phyloP scores from a whole-genome alignment of 805 yeast species.

The Zygotorulaspora sp. region DNA sequence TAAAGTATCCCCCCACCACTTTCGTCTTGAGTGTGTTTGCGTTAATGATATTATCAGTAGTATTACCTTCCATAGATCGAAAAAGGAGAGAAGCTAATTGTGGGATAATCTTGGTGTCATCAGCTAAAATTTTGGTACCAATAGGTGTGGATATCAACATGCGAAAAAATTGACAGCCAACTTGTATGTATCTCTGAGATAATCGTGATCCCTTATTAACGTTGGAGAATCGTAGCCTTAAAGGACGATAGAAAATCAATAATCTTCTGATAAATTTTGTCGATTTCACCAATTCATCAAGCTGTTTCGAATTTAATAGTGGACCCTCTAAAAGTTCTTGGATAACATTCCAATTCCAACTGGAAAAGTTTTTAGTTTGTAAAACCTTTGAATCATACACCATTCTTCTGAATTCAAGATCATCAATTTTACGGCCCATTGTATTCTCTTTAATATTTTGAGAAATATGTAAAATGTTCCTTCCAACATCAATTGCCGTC shows the following conservation, averaged over 20 bases:
- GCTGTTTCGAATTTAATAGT: constrained; percentile 58
- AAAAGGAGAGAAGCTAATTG: constrained; percentile 84
- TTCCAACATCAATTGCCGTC: constrained; percentile 24
- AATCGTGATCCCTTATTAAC: constrained; percentile 45
- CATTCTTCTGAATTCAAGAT: constrained; percentile 58
- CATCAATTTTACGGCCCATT: constrained; percentile 46
- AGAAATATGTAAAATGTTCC: constrained; percentile 23
- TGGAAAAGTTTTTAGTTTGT: constrained; percentile 68
- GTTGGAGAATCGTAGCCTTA: constrained; percentile 72
- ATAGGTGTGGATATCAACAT: constrained; percentile 56
- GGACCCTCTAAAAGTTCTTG: constrained; percentile 79
- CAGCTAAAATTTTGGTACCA: constrained; percentile 62
- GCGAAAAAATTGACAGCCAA: constrained; percentile 72
- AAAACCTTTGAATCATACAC: constrained; percentile 66
- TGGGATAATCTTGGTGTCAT: constrained; percentile 68
- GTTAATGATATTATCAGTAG: constrained; percentile 66
- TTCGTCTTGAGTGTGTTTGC: constrained; percentile 56
- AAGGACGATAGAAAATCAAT: constrained; percentile 84
- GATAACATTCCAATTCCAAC: constrained; percentile 85
- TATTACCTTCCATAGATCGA: constrained; percentile 34
- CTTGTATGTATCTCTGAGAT: constrained; percentile 54
- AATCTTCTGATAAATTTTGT: constrained; percentile 84
- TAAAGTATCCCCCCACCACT: constrained; percentile 69
- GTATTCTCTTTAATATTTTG: constrained; percentile 24
- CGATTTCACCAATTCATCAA: constrained; percentile 71